Evolutionary conservation across 305 asterid species (phyloP), one percentile per base, ranked within the genome.

Genomic region (Ilex paraguariensis): DNA sequence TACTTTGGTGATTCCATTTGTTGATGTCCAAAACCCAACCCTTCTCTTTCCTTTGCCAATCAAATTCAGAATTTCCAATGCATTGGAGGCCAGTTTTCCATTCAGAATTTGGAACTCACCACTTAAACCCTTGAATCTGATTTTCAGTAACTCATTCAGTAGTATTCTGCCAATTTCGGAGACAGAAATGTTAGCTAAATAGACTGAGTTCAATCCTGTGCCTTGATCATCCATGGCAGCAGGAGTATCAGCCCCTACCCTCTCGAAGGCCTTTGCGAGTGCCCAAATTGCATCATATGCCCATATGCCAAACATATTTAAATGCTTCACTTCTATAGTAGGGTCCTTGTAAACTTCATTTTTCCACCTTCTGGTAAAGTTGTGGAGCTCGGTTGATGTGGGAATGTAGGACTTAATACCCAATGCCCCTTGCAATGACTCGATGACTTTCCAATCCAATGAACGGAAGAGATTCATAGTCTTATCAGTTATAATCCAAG

Each of bases 241-340:
- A 8, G 51, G 16, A 13, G 6, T 3, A 32, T 14, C 8, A 21
- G 3, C 7, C 53, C 59, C 61, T 48, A 68, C 54, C 9, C 64
- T 77, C 62, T 79, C 81, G 12, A 59, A 5, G 39, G 81, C 76
- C 51, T 70, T 64, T 56, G 81, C 82, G 11, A 82, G 44, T 55
- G 70, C 69, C 79, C 80, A 75, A 14, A 72, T 48, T 17, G 80
- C 62, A 56, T 82, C 76, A 70, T 82, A 82, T 42, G 82, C 84
- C 86, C 78, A 62, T 16, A 75, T 33, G 60, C 77, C 83, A 51
- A 31, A 59, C 31, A 56, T 52, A 55, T 54, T 71, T 53, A 75
- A 61, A 14, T 63, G 73, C 73, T 14, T 62, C 44, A 50, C 49
- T 58, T 62, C 63, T 57, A 49, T 31, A 54, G 53, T 32, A 15